A percentile compares a stretch with the other conserved stretches of the same genome.
phyloP scores from a whole-genome alignment of 2,329 filamentous ascomycete species.

The Fusarium papillatum region DNA sequence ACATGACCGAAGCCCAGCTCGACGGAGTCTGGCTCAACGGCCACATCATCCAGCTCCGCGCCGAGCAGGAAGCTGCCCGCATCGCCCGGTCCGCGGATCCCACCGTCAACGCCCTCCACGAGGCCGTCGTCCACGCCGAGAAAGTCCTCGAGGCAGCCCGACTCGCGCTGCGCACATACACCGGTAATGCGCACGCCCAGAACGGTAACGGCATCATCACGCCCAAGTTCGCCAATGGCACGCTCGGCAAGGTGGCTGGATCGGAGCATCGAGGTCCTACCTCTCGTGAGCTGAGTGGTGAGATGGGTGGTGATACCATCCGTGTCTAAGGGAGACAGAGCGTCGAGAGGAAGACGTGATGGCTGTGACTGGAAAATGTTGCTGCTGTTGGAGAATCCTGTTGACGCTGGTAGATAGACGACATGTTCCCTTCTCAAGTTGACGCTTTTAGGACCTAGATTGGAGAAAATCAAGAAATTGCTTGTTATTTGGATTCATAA shows the following conservation, averaged over 20 bases:
- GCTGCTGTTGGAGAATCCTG: constrained; percentile 26
- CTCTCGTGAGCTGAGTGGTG: constrained; percentile 68
- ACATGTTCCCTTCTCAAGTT: constrained; percentile 19
- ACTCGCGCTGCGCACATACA: constrained; percentile 57
- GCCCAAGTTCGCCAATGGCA: constrained; percentile 39
- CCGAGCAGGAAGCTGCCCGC: constrained; percentile 50
- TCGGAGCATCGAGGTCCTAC: constrained; percentile 59
- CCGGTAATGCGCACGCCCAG: constrained; percentile 15
- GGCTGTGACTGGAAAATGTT: constrained; percentile 21
- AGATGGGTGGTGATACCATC: constrained; percentile 73
- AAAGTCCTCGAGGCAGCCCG: constrained; percentile 61
- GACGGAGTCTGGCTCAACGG: constrained; percentile 72
- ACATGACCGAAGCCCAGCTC: constrained; percentile 68
- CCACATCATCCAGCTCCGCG: constrained; percentile 70
- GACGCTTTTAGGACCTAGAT: constrained; percentile 3
- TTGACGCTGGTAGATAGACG: constrained; percentile 13
- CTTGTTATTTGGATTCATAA: constrained; percentile 16
- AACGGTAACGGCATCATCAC: constrained; percentile 31
- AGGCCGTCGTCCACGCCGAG: constrained; percentile 60
- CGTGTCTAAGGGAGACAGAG: constrained; percentile 34
- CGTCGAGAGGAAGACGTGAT: constrained; percentile 1
- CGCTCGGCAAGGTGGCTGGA: constrained; percentile 40
- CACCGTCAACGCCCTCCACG: constrained; percentile 57
- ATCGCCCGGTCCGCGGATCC: constrained; percentile 48
- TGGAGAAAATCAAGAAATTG: constrained; percentile 12